Evolutionary conservation across 192 early-diverging fungal genomes (phyloP).

Genomic region (Linnemannia elongata): DNA sequence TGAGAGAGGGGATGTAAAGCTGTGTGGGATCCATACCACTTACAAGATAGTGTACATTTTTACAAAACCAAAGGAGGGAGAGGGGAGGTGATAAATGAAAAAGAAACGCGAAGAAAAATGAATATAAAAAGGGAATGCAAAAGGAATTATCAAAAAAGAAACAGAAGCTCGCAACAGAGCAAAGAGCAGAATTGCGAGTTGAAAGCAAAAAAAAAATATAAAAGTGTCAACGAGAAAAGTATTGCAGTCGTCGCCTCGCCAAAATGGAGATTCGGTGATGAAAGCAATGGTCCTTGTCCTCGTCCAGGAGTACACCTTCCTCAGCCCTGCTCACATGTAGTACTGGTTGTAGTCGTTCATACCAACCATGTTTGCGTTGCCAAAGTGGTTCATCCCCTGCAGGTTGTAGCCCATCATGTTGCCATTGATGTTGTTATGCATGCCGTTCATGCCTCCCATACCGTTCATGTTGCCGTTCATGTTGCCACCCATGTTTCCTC

Average conservation of each 20-base stretch:
- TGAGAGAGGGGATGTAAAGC: background rate
- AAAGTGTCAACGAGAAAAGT: background rate
- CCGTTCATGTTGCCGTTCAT: conserved; percentile 19
- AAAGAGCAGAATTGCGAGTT: conserved; percentile 2
- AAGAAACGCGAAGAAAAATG: conserved; percentile 10
- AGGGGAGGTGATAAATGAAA: background rate
- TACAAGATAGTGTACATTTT: conserved; percentile 35
- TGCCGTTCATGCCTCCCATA: conserved; percentile 30
- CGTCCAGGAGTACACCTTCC: background rate
- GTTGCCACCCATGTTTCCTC: conserved; percentile 3
- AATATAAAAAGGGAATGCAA: conserved; percentile 2
- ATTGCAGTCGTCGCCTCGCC: background rate
- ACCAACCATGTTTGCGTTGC: conserved; percentile 62
- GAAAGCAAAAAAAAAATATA: background rate
- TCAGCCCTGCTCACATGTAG: conserved; percentile 57
- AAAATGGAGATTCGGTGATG: background rate
- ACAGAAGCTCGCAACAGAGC: background rate
- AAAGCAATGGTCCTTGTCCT: background rate
- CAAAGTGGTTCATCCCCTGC: conserved; percentile 57
- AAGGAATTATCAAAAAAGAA: background rate
- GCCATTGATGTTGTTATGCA: conserved; percentile 45
- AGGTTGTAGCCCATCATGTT: conserved; percentile 57
- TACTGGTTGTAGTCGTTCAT: conserved; percentile 61
- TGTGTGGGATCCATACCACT: conserved; percentile 28
- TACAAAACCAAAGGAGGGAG: conserved; percentile 39